Conservation (phyloP, 768 basidiomycete species). For the Suillus subluteus region DNA sequence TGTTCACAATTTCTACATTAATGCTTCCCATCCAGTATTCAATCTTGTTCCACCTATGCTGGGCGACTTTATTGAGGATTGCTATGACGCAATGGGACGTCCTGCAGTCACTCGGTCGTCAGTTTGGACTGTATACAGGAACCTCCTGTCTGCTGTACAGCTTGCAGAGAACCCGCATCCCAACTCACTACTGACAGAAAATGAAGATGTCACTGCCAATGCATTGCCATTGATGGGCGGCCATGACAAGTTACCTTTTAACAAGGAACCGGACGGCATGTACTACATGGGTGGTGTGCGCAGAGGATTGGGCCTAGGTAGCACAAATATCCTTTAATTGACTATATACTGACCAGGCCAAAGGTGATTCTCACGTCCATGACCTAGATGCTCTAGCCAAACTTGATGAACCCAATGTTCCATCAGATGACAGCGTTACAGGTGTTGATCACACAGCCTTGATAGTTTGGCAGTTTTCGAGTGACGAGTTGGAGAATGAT, state of each 20-base stretch:
- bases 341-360: not conserved
- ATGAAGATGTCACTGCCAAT: too few species aligned
- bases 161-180: too few species aligned
- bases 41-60: not conserved
- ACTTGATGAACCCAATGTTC: not conserved
- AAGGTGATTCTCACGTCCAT: not conserved
- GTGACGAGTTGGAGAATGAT: not conserved
- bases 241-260: too few species aligned
- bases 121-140: too few species aligned
- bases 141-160: too few species aligned
- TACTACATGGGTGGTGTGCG: too few species aligned
- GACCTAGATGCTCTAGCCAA: not conserved
- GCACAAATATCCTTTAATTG: not conserved
- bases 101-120: too few species aligned
- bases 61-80: too few species aligned
- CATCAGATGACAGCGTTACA: not conserved
- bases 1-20: not conserved
- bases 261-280: too few species aligned
- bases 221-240: too few species aligned
- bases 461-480: not conserved
- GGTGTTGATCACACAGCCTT: not conserved
- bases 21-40: not conserved
- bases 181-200: too few species aligned
- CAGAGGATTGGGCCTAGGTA: not conserved
- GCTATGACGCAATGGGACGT: too few species aligned